Evolutionary conservation across 805 yeast genomes (phyloP).

Genomic region (Suhomyces prunicola): DNA sequence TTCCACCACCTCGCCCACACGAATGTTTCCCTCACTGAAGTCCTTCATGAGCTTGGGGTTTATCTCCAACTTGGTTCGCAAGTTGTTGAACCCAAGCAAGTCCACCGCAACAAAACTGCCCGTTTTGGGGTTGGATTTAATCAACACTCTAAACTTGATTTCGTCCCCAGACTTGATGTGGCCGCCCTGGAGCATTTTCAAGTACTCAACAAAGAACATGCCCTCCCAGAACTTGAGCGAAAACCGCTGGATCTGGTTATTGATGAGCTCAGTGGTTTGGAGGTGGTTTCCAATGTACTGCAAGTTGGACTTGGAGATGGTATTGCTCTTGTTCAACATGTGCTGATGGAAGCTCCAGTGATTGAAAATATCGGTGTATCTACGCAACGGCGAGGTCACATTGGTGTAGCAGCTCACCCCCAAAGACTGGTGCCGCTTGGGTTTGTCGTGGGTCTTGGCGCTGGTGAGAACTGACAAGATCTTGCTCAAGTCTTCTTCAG

Average conservation of each 20-base stretch:
- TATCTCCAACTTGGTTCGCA: constrained; percentile 21
- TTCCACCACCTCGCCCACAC: constrained; percentile 21
- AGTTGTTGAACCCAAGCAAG: constrained; percentile 22
- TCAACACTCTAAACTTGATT: constrained; percentile 21
- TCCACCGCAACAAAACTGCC: constrained; percentile 25
- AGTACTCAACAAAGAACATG: constrained; percentile 28
- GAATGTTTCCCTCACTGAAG: constrained; percentile 17
- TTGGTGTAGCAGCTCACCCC: constrained; percentile 65
- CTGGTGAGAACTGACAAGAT: constrained; percentile 47
- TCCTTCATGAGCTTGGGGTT: constrained; percentile 16
- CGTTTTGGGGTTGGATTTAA: constrained; percentile 21
- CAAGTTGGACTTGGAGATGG: constrained; percentile 1
- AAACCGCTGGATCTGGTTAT: constrained; percentile 20
- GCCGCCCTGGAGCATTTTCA: constrained; percentile 14
- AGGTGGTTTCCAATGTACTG: constrained; percentile 25
- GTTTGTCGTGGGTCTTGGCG: constrained; percentile 47
- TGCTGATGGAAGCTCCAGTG: constrained; percentile 57
- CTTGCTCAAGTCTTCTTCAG: constrained; percentile 40
- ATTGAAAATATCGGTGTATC: constrained; percentile 43
- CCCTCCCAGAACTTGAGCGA: constrained; percentile 38
- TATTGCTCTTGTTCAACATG: constrained; percentile 1
- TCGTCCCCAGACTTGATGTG: constrained; percentile 11
- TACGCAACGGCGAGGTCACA: constrained; percentile 53
- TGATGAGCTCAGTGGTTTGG: constrained; percentile 29
- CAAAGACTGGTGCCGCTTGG: constrained; percentile 56